Percentiles rank a stretch among this genome's conserved stretches.
Conservation (phyloP, 371 early-diverging fungal genomes). For the Rhizopus arrhizus region DNA sequence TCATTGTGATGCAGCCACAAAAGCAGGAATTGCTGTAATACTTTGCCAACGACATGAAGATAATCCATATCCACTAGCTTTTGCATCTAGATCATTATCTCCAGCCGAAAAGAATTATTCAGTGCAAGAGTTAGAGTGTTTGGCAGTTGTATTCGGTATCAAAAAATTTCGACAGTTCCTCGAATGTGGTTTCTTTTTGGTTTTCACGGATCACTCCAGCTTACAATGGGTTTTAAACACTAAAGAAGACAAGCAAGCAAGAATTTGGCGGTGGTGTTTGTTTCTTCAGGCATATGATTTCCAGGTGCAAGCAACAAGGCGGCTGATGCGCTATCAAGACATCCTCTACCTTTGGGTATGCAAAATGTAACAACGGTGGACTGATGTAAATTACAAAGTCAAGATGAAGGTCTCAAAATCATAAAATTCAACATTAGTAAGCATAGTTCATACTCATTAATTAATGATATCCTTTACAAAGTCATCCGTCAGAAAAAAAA, state of each 20-base stretch:
- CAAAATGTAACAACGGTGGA: no score
- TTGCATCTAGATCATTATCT: slow-evolving; percentile 13
- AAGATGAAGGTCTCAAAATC: no score
- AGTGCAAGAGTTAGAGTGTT: slow-evolving; percentile 3
- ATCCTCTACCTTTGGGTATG: slow-evolving; percentile 10
- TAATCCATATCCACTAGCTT: slow-evolving; percentile 6
- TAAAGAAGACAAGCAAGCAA: slow-evolving; percentile 6
- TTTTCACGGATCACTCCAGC: slow-evolving; percentile 11
- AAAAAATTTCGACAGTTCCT: slow-evolving; percentile 10
- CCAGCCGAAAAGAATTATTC: slow-evolving; percentile 6
- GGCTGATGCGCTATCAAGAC: slow-evolving; percentile 5
- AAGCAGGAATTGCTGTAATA: neutral
- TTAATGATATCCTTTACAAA: no score
- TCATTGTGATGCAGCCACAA: slow-evolving; percentile 1
- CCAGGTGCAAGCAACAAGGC: slow-evolving; percentile 2
- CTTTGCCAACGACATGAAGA: slow-evolving; percentile 1
- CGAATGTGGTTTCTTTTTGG: neutral
- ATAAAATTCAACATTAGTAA: no score
- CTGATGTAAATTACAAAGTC: no score
- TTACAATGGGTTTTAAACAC: slow-evolving; percentile 8
- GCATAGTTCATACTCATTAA: no score
- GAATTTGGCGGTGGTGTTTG: slow-evolving; percentile 5
- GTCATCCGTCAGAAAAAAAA: no score
- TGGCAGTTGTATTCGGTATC: slow-evolving; percentile 7
- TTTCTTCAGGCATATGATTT: slow-evolving; percentile 10